Evolutionary conservation across 257 asterid species (phyloP).

Genomic region (Leptodermis oblonga): DNA sequence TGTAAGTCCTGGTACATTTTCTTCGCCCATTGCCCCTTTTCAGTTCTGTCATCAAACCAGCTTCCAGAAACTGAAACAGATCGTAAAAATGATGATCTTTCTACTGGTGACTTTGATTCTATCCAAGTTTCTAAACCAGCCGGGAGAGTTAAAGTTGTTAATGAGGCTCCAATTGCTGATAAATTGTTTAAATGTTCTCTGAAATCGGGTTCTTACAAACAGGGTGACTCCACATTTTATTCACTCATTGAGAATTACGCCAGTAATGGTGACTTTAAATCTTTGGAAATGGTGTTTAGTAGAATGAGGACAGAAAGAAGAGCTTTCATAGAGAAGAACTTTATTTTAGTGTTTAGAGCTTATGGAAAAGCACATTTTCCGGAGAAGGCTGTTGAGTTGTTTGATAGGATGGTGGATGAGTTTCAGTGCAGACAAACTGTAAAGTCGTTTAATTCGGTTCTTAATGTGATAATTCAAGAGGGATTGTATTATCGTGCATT

Average conservation of each 20-base stretch:
- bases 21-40: conserved; percentile 27
- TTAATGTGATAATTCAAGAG: conserved; percentile 62
- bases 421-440: conserved; percentile 70
- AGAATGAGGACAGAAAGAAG: conserved; percentile 72
- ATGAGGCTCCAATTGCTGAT: conserved; percentile 45
- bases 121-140: no score
- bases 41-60: conserved; percentile 24
- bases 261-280: conserved; percentile 49
- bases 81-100: conserved; percentile 2
- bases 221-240: conserved; percentile 3
- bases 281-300: conserved; percentile 59
- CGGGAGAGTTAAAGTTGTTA: conserved; percentile 11
- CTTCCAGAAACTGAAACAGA: conserved; percentile 16
- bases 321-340: conserved; percentile 60
- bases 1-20: conserved; percentile 30
- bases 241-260: conserved; percentile 57
- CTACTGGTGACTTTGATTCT: no score
- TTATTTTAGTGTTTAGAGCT: conserved; percentile 66
- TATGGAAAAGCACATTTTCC: conserved; percentile 64
- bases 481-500: conserved; percentile 53
- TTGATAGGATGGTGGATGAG: conserved; percentile 66
- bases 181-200: conserved; percentile 44
- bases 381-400: conserved; percentile 57
- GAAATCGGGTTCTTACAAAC: conserved; percentile 50
- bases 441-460: conserved; percentile 81